Conservation (phyloP, 495 filamentous ascomycete genomes). For the Bryoglossum gracile region DNA sequence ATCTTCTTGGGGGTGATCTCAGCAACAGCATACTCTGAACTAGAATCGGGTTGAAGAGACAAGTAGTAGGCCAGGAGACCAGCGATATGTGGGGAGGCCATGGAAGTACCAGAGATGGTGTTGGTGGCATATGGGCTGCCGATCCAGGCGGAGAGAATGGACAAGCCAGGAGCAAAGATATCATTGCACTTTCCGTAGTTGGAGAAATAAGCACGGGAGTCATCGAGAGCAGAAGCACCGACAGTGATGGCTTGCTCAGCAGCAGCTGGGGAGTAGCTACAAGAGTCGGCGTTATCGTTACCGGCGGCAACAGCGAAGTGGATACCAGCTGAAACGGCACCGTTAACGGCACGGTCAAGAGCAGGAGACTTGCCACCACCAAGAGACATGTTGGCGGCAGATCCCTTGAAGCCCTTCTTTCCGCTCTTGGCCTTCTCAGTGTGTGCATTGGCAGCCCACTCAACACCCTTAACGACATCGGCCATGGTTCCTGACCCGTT, state of each 20-base stretch:
- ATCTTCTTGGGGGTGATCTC: slow-evolving; percentile 89
- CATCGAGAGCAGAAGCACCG: slow-evolving; percentile 84
- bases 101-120: slow-evolving; percentile 98
- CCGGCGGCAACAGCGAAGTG: slow-evolving; percentile 98
- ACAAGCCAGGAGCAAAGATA: slow-evolving; percentile 96
- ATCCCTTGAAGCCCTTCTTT: slow-evolving; percentile 95
- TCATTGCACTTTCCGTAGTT: slow-evolving; percentile 99
- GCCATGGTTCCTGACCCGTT: slow-evolving; percentile 98
- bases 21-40: slow-evolving; percentile 84
- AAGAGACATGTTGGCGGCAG: slow-evolving; percentile 97
- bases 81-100: slow-evolving; percentile 96
- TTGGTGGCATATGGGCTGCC: slow-evolving; percentile 90
- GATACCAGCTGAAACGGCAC: slow-evolving; percentile 80
- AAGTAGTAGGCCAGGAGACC: slow-evolving; percentile 97
- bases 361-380: slow-evolving; percentile 91
- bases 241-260: slow-evolving; percentile 92
- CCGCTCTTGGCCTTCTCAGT: slow-evolving; percentile 57
- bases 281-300: slow-evolving; percentile 97
- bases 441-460: slow-evolving; percentile 83
- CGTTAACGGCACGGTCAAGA: slow-evolving; percentile 89
- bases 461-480: slow-evolving; percentile 96
- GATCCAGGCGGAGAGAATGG: slow-evolving; percentile 97
- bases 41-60: slow-evolving; percentile 81
- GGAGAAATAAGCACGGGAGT: slow-evolving; percentile 99
- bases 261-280: slow-evolving; percentile 98